Conservation (phyloP, 306 rosid species). For the Canavalia gladiata region DNA sequence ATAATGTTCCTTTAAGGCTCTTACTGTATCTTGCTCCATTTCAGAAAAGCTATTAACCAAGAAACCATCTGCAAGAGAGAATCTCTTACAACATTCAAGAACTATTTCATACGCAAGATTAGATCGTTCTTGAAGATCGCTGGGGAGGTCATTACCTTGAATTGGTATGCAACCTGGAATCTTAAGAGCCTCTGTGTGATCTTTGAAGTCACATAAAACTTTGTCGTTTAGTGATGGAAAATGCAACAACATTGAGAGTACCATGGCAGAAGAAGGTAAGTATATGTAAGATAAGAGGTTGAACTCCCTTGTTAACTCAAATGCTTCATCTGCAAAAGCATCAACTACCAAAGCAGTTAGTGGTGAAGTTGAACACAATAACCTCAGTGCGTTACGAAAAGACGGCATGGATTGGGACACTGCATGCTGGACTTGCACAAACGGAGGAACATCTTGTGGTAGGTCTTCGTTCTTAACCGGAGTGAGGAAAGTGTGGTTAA, state of each 20-base stretch:
- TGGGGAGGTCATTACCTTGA: slow-evolving; percentile 25
- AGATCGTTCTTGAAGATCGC: not conserved
- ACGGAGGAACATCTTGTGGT: not conserved
- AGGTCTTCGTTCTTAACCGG: slow-evolving; percentile 22
- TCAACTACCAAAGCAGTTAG: slow-evolving; percentile 37
- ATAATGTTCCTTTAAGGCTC: not conserved
- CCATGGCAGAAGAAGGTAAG: slow-evolving; percentile 26
- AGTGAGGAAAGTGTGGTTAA: slow-evolving; percentile 43
- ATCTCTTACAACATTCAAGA: slow-evolving; percentile 5
- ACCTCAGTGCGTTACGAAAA: not conserved
- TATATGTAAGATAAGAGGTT: slow-evolving; percentile 35
- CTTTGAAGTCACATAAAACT: slow-evolving; percentile 19
- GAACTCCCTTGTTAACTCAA: slow-evolving; percentile 39
- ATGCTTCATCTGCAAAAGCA: slow-evolving; percentile 13
- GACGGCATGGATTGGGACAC: slow-evolving; percentile 27
- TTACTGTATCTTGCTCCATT: not conserved
- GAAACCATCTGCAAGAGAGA: slow-evolving; percentile 20
- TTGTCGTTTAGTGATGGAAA: slow-evolving; percentile 27
- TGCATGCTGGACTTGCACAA: not conserved
- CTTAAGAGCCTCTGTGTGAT: slow-evolving; percentile 12
- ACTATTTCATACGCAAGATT: not conserved
- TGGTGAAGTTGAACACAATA: not conserved
- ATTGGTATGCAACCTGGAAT: slow-evolving; percentile 37
- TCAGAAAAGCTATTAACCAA: slow-evolving; percentile 18
- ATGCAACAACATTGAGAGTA: slow-evolving; percentile 9